Evolutionary conservation across 2,329 filamentous ascomycete genomes (phyloP).

Genomic region (Orbilia blumenaviensis): DNA sequence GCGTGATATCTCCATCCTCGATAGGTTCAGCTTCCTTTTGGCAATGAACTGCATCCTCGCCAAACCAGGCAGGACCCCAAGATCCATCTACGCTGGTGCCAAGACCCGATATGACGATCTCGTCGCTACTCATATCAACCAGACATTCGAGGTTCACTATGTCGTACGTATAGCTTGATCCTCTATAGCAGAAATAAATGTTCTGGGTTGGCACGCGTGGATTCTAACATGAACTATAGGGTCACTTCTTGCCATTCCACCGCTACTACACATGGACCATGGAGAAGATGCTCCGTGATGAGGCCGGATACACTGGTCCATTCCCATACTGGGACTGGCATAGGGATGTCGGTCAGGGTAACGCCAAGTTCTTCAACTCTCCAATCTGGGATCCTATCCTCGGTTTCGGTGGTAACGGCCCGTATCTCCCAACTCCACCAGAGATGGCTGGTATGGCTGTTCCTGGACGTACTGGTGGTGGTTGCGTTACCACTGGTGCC

Average conservation of each 20-base stretch:
- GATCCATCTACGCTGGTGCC: slow-evolving; percentile 58
- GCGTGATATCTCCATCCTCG: slow-evolving; percentile 34
- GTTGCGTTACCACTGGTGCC: slow-evolving; percentile 60
- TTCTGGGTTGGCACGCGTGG: neutral
- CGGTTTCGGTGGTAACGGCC: slow-evolving; percentile 61
- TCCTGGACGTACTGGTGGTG: slow-evolving; percentile 58
- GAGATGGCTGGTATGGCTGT: slow-evolving; percentile 55
- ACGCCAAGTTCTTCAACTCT: slow-evolving; percentile 61
- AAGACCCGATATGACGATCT: slow-evolving; percentile 62
- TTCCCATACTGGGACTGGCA: slow-evolving; percentile 62
- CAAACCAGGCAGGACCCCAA: slow-evolving; percentile 57
- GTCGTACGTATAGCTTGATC: slow-evolving; percentile 54
- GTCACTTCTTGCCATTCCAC: slow-evolving; percentile 63
- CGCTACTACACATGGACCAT: slow-evolving; percentile 62
- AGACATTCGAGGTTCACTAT: slow-evolving; percentile 60
- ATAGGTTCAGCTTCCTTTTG: slow-evolving; percentile 59
- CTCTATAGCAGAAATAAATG: neutral
- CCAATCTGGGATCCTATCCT: slow-evolving; percentile 65
- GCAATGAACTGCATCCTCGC: slow-evolving; percentile 61
- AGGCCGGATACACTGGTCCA: slow-evolving; percentile 63
- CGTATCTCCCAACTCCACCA: neutral
- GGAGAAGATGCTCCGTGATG: slow-evolving; percentile 62
- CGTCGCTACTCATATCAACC: slow-evolving; percentile 61
- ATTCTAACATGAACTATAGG: slow-evolving; percentile 40
- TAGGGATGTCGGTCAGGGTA: slow-evolving; percentile 58